These are phyloP conservation scores for Heritiera fomes DNA, from an alignment of 345 rosid genomes.

Conservation along the genomic window DNA sequence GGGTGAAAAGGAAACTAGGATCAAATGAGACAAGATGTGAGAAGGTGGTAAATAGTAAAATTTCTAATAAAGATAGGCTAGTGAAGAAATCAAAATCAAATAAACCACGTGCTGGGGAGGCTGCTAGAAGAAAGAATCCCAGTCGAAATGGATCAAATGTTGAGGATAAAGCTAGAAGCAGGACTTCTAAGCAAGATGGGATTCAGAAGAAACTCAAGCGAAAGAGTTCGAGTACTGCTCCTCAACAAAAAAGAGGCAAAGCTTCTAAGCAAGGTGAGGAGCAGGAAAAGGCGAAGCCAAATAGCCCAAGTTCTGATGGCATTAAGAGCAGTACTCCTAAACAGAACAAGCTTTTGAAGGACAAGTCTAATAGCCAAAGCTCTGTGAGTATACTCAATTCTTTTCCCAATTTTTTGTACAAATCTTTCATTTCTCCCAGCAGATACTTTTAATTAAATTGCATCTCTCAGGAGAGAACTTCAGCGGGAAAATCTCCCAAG, in stretches of 20 bases:
- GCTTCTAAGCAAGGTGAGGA: neutral
- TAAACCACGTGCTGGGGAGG: neutral
- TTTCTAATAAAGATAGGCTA: too few relatives aligned
- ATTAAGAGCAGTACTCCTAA: neutral
- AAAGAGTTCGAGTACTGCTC: neutral
- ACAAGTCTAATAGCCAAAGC: neutral
- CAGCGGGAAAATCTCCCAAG: slow-evolving; percentile 29
- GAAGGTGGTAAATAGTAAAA: too few relatives aligned
- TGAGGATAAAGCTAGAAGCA: neutral
- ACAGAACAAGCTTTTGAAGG: neutral
- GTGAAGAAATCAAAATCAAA: neutral
- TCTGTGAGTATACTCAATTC: slow-evolving; percentile 23
- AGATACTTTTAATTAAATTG: neutral
- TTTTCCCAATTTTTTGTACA: neutral
- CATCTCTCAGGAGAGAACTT: slow-evolving; percentile 27
- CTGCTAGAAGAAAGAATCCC: neutral
- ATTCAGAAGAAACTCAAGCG: neutral
- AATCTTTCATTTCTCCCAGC: neutral
- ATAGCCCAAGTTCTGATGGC: neutral
- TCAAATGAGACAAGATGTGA: neutral
- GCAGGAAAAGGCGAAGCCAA: neutral
- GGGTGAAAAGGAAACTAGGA: neutral
- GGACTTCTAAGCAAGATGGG: neutral
- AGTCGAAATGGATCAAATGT: neutral
- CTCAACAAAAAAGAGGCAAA: neutral